These are phyloP conservation scores for Primulina eburnea DNA, from an alignment of 257 asterid species.

Conservation along the genomic window DNA sequence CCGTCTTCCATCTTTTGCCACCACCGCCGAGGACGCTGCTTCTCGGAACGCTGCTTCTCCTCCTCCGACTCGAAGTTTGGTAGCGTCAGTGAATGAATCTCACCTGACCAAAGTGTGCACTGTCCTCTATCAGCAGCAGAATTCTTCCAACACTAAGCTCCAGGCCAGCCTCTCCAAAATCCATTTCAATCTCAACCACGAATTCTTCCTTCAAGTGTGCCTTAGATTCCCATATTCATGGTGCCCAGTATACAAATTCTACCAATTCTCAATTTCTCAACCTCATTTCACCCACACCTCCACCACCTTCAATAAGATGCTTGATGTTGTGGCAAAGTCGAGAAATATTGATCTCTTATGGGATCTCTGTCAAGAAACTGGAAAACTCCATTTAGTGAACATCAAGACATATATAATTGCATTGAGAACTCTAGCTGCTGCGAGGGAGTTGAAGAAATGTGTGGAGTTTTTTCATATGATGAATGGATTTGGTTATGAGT, in stretches of 20 bases:
- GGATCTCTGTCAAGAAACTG: conserved; percentile 62
- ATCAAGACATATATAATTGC: conserved; percentile 64
- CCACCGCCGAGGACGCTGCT: conserved; percentile 22
- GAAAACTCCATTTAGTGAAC: conserved; percentile 53
- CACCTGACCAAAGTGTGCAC: conserved; percentile 77
- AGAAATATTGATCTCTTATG: conserved; percentile 81
- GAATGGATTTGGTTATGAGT: conserved; percentile 68
- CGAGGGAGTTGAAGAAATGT: conserved; percentile 82
- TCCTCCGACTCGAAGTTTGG: conserved; percentile 21
- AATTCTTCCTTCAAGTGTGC: conserved; percentile 87
- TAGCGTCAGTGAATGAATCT: conserved; percentile 48
- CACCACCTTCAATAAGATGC: conserved; percentile 70
- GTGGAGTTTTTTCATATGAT: conserved; percentile 75
- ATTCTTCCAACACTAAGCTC: conserved; percentile 54
- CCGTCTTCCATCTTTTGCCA: conserved; percentile 34
- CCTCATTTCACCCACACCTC: conserved; percentile 61
- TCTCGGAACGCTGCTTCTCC: conserved; percentile 24
- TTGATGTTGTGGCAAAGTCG: conserved; percentile 74
- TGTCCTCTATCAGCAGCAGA: conserved; percentile 86
- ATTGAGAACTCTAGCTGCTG: conserved; percentile 53
- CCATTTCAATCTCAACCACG: conserved; percentile 59
- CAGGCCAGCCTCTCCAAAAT: conserved; percentile 51
- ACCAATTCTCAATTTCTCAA: conserved; percentile 48
- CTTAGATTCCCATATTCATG: conserved; percentile 78
- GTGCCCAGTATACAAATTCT: conserved; percentile 78